Base-by-base conservation (phyloP, 23 red algal species). In the Gracilaria caudata region DNA sequence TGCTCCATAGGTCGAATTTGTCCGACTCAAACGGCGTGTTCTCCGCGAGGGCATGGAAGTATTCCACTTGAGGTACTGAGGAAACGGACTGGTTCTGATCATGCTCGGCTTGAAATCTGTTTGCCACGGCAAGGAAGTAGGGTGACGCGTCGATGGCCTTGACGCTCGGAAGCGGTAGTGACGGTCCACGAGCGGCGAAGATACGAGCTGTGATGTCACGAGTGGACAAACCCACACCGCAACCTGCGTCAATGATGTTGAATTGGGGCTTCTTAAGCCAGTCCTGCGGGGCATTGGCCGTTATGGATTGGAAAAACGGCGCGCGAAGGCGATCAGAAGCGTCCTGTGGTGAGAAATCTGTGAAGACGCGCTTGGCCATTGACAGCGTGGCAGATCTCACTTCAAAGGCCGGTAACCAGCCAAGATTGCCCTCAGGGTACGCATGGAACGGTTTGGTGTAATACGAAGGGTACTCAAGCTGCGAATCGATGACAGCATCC, bases 381-480 rank as follows among this genome's bases (percentile, higher is more conserved):
- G 78, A 61, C 14, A 82, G 37, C 0, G 88, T 92, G 12, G 88
- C 88, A 11, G 75, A 39, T 68, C 82, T 64, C 11, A 47, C 88
- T 64, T 92, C 92, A 65, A 77, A 89, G 12, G 92, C 92, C 14
- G 92, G 83, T 35, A 66, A 46, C 92, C 84, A 89, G 41, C 78
- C 82, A 10, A 94, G 76, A 45, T 94, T 94, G 8, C 92, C 92
- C 55, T 81, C 73, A 5, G 72, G 66, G 79, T 94, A 94, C 33
- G 85, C 92, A 68, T 94, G 92, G 53, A 94, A 94, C 17, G 74
- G 74, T 24, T 56, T 28, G 38, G 55, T 66, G 46, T 92, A 92
- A 29, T 92, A 92, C 26, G 64, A 46, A 9, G 88, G 88, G 57
- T 92, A 92, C 0, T 24, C 75, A 26, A 92, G 59, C 2, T 30